phyloP scores from a whole-genome alignment of 2,329 filamentous ascomycete genomes.

The Pyrenophora seminiperda region DNA sequence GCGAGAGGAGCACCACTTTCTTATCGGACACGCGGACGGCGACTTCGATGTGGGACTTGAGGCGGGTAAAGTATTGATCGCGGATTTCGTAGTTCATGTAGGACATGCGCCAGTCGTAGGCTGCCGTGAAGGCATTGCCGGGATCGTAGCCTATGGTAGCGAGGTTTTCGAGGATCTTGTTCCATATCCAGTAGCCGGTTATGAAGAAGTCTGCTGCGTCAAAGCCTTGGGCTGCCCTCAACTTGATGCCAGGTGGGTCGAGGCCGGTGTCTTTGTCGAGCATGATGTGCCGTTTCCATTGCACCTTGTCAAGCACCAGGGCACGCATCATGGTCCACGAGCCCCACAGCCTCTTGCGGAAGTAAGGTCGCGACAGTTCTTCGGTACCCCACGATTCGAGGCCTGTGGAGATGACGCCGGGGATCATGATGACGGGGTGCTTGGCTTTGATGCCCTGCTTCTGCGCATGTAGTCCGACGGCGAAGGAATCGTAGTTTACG shows the following conservation, averaged over 20 bases:
- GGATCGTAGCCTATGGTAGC: slow-evolving; percentile 96
- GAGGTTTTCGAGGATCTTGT: slow-evolving; percentile 95
- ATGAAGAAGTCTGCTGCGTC: slow-evolving; percentile 97
- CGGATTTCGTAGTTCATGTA: slow-evolving; percentile 87
- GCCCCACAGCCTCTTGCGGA: slow-evolving; percentile 92
- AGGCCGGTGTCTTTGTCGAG: slow-evolving; percentile 88
- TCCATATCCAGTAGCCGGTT: slow-evolving; percentile 96
- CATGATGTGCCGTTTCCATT: slow-evolving; percentile 97
- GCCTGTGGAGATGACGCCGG: slow-evolving; percentile 95
- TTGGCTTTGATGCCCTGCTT: slow-evolving; percentile 79
- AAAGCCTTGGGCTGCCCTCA: slow-evolving; percentile 93
- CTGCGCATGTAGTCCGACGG: slow-evolving; percentile 82
- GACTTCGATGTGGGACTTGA: slow-evolving; percentile 90
- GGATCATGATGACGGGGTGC: slow-evolving; percentile 95
- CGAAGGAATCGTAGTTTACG: slow-evolving; percentile 91
- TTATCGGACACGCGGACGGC: slow-evolving; percentile 73
- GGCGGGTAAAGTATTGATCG: slow-evolving; percentile 89
- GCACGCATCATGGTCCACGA: slow-evolving; percentile 99
- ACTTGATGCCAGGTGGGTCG: slow-evolving; percentile 86
- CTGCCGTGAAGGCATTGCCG: slow-evolving; percentile 70
- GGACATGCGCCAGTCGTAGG: slow-evolving; percentile 90
- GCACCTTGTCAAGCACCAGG: slow-evolving; percentile 87
- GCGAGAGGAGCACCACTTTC: slow-evolving; percentile 85
- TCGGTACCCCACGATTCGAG: slow-evolving; percentile 96
- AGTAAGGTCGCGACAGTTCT: slow-evolving; percentile 83